Evolutionary conservation across 352 stramenopile species (phyloP), one percentile per base, ranked within the genome.

Genomic region (Thalassiosira sp.): DNA sequence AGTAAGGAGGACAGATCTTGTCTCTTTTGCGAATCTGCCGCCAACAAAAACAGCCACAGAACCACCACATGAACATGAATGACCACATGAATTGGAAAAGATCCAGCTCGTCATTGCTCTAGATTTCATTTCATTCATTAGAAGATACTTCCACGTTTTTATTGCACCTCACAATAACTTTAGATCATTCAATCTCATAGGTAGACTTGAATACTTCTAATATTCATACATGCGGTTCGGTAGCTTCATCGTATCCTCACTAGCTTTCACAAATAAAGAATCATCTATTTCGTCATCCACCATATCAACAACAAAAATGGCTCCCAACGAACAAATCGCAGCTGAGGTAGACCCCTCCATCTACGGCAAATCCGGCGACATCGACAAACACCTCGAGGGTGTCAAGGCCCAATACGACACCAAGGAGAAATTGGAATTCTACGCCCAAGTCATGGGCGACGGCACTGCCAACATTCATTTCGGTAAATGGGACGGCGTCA

Each of bases 401-500:
- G 67, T 76, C 11, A 76, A 76, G 16, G 24, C 45, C 18, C 67
- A 76, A 48, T 76, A 76, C 35, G 67, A 76, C 37, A 76, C 67
- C 7, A 25, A 57, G 46, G 59, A 76, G 15, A 76, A 76, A 61
- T 28, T 76, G 13, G 67, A 76, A 46, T 76, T 76, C 49, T 76
- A 76, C 51, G 46, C 59, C 15, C 67, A 76, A 35, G 67, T 76
- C 31, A 76, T 76, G 67, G 67, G 67, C n/a, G 58, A 77, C 57
- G 65, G 63, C 18, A 72, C 53, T 18, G 43, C 48, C 31, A 65
- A 66, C 40, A 62, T 76, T 49, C 67, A 76, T 20, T 76, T 76
- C 45, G 76, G 76, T 22, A 84, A 84, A 33, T 84, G 76, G 76
- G 74, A 83, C 18, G 57, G 57, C 33, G 52, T 84, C n/a, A 60